phyloP scores from a whole-genome alignment of 257 asterid genomes.

The Solanum stenotomum region DNA sequence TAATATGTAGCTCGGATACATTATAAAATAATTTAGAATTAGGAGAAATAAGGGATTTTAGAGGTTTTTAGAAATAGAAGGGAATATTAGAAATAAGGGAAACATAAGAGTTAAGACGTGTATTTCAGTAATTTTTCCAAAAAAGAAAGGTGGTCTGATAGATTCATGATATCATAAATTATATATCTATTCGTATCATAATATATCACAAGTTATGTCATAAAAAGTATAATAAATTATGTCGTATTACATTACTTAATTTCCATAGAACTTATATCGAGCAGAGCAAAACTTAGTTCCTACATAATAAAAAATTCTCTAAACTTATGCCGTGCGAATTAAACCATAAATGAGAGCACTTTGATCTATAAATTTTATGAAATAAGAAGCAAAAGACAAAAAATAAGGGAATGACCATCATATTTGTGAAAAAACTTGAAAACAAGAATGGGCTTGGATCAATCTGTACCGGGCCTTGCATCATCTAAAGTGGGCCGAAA shows the following conservation, averaged over 20 bases:
- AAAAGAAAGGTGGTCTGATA: neutral
- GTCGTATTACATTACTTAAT: too few species aligned
- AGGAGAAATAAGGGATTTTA: too few species aligned
- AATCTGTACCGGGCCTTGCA: neutral
- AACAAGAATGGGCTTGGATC: neutral
- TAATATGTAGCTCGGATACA: too few species aligned
- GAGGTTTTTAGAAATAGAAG: too few species aligned
- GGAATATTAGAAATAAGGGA: too few species aligned
- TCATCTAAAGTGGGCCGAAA: neutral
- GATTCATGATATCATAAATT: neutral
- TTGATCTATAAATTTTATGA: neutral
- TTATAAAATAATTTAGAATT: too few species aligned
- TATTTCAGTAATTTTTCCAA: too few species aligned
- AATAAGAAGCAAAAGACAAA: neutral
- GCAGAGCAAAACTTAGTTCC: neutral
- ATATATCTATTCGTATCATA: neutral
- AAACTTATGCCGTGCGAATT: neutral
- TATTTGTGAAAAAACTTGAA: neutral
- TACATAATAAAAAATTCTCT: neutral
- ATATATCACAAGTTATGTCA: neutral
- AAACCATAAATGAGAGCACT: neutral
- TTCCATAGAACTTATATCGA: too few species aligned
- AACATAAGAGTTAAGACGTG: too few species aligned
- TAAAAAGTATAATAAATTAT: too few species aligned
- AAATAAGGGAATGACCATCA: neutral